Conservation (phyloP, 208 protist genomes). For the Wallacemonas rigidus region DNA sequence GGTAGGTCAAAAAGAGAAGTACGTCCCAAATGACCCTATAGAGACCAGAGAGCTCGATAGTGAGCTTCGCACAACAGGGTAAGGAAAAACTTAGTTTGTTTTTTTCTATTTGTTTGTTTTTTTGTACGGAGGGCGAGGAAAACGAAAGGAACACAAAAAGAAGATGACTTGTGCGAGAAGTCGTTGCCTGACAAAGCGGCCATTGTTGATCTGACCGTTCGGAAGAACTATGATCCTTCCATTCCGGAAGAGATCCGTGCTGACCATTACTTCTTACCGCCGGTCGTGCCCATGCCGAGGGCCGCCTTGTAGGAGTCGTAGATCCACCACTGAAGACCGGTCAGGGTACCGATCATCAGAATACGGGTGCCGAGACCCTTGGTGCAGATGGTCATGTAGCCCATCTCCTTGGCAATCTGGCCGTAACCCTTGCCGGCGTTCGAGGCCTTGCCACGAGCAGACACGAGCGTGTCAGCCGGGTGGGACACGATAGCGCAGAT, state of each 20-base stretch:
- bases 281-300: slow-evolving; percentile 57
- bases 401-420: slow-evolving; percentile 87
- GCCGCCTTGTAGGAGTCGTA: slow-evolving; percentile 78
- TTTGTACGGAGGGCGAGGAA: background rate
- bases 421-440: slow-evolving; percentile 78
- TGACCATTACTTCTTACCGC: slow-evolving; percentile 36
- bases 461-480: slow-evolving; percentile 95
- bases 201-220: background rate
- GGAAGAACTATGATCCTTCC: slow-evolving; percentile 18
- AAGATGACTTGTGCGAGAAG: slow-evolving; percentile 9
- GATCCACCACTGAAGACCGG: slow-evolving; percentile 96
- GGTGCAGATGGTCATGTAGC: slow-evolving; percentile 82
- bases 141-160: slow-evolving; percentile 14
- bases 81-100: background rate
- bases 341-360: slow-evolving; percentile 97
- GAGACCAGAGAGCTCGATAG: slow-evolving; percentile 6
- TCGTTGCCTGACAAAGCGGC: background rate
- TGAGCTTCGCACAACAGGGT: background rate
- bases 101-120: background rate
- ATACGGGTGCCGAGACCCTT: slow-evolving; percentile 94
- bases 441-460: slow-evolving; percentile 87
- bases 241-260: background rate
- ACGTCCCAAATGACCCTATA: slow-evolving; percentile 7
- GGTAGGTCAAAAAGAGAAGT: slow-evolving; percentile 14
- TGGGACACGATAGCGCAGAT: slow-evolving; percentile 96